Percentiles rank a stretch among this genome's conserved stretches.
These are phyloP conservation scores for Seiridium cupressi DNA, from an alignment of 2,329 filamentous ascomycete genomes.

Conservation along the genomic window DNA sequence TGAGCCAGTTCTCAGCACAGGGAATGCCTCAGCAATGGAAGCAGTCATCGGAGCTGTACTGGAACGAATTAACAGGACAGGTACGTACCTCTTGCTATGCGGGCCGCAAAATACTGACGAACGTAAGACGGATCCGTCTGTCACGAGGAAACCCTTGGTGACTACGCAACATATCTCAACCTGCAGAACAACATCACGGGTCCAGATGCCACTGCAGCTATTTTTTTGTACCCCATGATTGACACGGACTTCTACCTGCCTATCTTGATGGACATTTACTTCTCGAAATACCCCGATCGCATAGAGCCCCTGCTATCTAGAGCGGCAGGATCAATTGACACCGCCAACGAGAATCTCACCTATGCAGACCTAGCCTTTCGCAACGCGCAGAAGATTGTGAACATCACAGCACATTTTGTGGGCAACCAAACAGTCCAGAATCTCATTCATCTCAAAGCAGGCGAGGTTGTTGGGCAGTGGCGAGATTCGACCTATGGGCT, in stretches of 20 bases:
- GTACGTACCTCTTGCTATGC: too few species aligned
- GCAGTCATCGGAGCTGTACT: constrained; percentile 60
- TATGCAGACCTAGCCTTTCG: constrained; percentile 30
- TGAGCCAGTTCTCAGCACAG: constrained; percentile 55
- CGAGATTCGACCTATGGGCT: constrained; percentile 59
- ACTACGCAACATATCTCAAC: constrained; percentile 63
- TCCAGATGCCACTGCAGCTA: constrained; percentile 55
- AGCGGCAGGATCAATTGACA: background rate
- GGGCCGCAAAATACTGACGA: too few species aligned
- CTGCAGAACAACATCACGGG: constrained; percentile 49
- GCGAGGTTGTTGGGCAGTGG: constrained; percentile 59
- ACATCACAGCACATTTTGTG: constrained; percentile 52
- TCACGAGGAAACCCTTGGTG: constrained; percentile 65
- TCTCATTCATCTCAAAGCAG: constrained; percentile 55
- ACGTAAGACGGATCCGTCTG: constrained; percentile 53
- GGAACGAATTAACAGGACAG: constrained; percentile 55
- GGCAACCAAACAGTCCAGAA: constrained; percentile 49
- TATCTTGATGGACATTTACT: constrained; percentile 57
- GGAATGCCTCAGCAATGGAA: constrained; percentile 54
- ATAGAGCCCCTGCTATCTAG: constrained; percentile 30
- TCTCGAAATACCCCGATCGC: constrained; percentile 44
- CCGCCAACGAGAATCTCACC: background rate
- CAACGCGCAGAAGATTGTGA: constrained; percentile 59
- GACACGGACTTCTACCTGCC: constrained; percentile 63
- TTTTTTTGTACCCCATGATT: constrained; percentile 46